Base-by-base conservation (phyloP, 305 asterid species). In the Solanum hybrid region DNA sequence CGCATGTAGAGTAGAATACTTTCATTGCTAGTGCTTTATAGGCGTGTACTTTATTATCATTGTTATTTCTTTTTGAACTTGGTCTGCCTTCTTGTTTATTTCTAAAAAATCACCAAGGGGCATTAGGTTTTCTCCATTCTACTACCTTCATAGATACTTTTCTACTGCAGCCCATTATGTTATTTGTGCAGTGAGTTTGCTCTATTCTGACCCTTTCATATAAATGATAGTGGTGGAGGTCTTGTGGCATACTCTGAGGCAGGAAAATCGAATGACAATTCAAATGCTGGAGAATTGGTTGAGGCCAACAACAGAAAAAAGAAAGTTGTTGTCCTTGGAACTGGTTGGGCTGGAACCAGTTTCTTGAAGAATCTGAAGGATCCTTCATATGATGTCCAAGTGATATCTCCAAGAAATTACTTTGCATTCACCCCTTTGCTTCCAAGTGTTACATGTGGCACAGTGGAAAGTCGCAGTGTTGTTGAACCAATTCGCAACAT, bases 341-440 rank as follows among this genome's bases (percentile, higher is more conserved):
- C 99, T 94, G 99, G 99, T 90, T 97, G 99, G 99, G 99, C 98
- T 73, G 98, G 98, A 90, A 96, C 97, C 42, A 97, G 99, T 92
- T 97, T 96, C 92, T 90, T 97, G 95, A 96, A 93, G 93, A 95
- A 90, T 92, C 92, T 96, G 88, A 96, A 96, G 90, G 94, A 94
- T 89, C 89, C 99, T 88, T 92, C 95, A 1, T 97, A 97, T 80
- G 97, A 97, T 82, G 96, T 97, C 88, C 97, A 96, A 92, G 99
- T 97, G 90, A 96, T 97, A 92, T 97, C 99, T 69, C 99, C 99
- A 11, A 98, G 99, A 86, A 97, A 97, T 93, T 96, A 96, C 93
- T 97, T 97, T 76, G 97, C 99, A 7, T 97, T 97, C 94, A 97
- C 98, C 76, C 99, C 99, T 37, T 92, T 97, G 92, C 95, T 97